Percentiles rank a stretch among this genome's conserved stretches.
phyloP scores from a whole-genome alignment of 2,329 filamentous ascomycete genomes.

The Alternaria gaisen region DNA sequence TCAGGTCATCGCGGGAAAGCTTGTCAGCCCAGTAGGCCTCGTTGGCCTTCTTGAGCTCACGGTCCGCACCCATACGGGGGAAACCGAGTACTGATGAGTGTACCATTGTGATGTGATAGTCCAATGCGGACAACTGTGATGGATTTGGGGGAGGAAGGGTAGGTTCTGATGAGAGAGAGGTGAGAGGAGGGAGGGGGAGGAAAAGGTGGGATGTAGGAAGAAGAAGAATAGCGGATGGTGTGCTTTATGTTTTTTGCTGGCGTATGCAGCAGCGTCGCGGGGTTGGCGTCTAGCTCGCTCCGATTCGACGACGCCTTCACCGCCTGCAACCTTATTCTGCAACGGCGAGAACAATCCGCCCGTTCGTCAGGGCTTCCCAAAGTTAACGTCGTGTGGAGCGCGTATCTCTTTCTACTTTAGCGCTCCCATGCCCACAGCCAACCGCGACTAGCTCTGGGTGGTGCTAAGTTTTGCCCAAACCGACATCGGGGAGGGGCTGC shows the following conservation, averaged over 20 bases:
- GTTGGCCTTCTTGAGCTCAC: conserved; percentile 99
- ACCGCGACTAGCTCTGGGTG: not conserved
- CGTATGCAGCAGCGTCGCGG: conserved; percentile 17
- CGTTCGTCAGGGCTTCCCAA: not conserved
- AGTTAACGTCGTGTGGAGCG: not conserved
- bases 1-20: conserved; percentile 87
- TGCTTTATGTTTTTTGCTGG: conserved; percentile 47
- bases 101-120: conserved; percentile 54
- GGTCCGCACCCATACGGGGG: conserved; percentile 97
- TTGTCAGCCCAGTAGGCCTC: conserved; percentile 98
- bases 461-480: not conserved
- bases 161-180: not conserved
- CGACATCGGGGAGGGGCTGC: not conserved
- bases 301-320: conserved; percentile 12
- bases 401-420: not conserved
- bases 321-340: conserved; percentile 10
- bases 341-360: conserved; percentile 2
- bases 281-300: conserved; percentile 8
- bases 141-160: conserved; percentile 11
- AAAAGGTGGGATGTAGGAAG: conserved; percentile 2
- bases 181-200: conserved; percentile 17
- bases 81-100: conserved; percentile 87
- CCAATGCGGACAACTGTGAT: conserved; percentile 22
- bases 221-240: conserved; percentile 39
- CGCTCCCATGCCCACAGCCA: not conserved